Conservation (phyloP, 2,329 filamentous ascomycete genomes). For the Beauveria sp. region DNA sequence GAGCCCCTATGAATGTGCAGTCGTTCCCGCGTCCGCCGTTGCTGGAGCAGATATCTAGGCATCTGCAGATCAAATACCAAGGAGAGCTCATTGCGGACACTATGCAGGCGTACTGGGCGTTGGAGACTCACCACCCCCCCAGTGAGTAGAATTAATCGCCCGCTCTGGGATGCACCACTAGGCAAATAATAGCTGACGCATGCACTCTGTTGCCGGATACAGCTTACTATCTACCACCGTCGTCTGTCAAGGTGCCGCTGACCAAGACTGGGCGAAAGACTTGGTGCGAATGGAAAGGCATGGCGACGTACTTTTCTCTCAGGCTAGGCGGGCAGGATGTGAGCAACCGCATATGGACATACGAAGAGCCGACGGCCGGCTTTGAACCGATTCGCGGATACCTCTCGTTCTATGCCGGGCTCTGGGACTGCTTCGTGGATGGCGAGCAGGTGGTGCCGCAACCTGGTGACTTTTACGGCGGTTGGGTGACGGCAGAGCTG, state of each 20-base stretch:
- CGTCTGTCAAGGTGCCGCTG: constrained; percentile 39
- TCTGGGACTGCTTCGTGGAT: constrained; percentile 56
- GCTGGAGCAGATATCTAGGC: constrained; percentile 44
- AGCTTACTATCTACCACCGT: constrained; percentile 54
- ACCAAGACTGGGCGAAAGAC: constrained; percentile 35
- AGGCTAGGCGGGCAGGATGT: constrained; percentile 26
- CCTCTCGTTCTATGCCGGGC: constrained; percentile 52
- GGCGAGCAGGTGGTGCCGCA: constrained; percentile 52
- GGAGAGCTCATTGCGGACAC: constrained; percentile 50
- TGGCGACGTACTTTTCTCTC: constrained; percentile 49
- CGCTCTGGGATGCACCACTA: not conserved
- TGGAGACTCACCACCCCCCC: constrained; percentile 56
- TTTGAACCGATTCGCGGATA: constrained; percentile 48
- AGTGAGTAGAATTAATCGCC: constrained; percentile 28
- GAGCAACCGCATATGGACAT: constrained; percentile 50
- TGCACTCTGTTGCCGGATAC: not conserved
- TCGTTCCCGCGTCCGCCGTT: constrained; percentile 51
- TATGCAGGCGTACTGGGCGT: constrained; percentile 50
- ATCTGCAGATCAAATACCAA: constrained; percentile 49
- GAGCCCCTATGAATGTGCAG: constrained; percentile 44
- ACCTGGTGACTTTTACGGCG: constrained; percentile 56
- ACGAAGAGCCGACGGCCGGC: constrained; percentile 42
- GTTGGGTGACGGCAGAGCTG: constrained; percentile 55
- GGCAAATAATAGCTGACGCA: not conserved
- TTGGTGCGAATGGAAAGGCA: constrained; percentile 55